Conservation (phyloP, 805 yeast genomes). For the Diddensiella caesifluorescens region DNA sequence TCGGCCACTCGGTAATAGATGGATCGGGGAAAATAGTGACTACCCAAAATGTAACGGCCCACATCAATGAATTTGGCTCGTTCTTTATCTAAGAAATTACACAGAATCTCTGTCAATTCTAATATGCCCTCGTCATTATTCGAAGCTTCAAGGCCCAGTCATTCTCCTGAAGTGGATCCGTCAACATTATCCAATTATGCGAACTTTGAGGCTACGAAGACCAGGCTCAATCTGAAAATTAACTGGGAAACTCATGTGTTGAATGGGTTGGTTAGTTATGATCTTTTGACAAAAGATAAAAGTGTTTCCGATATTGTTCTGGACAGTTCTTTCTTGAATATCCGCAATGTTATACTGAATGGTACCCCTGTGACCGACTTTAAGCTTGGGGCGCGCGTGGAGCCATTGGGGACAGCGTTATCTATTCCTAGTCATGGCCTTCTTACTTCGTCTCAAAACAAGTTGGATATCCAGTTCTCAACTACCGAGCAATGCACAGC, state of each 20-base stretch:
- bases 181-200: slow-evolving; percentile 74
- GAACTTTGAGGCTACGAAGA: slow-evolving; percentile 45
- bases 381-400: slow-evolving; percentile 30
- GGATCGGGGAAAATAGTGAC: too few relatives aligned
- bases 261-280: slow-evolving; percentile 49
- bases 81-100: not conserved
- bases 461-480: slow-evolving; percentile 43
- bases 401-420: slow-evolving; percentile 42
- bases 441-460: slow-evolving; percentile 10
- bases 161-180: slow-evolving; percentile 44
- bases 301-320: slow-evolving; percentile 41
- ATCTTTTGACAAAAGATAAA: slow-evolving; percentile 31
- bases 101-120: too few relatives aligned
- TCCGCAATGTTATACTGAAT: slow-evolving; percentile 44
- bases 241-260: slow-evolving; percentile 50
- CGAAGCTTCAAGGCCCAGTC: not conserved
- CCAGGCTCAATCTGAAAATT: slow-evolving; percentile 50
- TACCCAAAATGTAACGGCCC: too few relatives aligned
- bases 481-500: slow-evolving; percentile 80
- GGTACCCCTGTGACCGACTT: slow-evolving; percentile 29
- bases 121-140: too few relatives aligned
- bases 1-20: too few relatives aligned
- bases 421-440: slow-evolving; percentile 23
- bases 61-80: not conserved
- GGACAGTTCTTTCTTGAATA: slow-evolving; percentile 61